Percentiles rank a stretch among this genome's conserved stretches.
These are phyloP conservation scores for Salix exigua DNA, from an alignment of 345 rosid genomes.

Conservation along the genomic window DNA sequence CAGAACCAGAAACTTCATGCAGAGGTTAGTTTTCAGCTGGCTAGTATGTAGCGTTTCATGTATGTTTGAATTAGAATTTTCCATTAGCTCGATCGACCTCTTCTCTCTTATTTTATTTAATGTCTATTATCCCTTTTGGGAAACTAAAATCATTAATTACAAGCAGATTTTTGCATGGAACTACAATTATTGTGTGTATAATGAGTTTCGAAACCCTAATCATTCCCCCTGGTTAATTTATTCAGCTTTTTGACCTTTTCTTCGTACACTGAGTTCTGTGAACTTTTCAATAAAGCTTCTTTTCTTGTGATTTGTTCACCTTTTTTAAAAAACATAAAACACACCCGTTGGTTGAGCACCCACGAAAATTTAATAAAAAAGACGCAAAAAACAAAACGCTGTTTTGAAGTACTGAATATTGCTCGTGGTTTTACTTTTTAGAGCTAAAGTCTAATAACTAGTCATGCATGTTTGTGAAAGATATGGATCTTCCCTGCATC, in stretches of 20 bases:
- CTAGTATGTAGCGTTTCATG: not conserved
- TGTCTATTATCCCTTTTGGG: not conserved
- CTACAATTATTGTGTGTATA: not conserved
- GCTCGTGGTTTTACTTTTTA: not conserved
- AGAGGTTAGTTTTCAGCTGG: conserved; percentile 40
- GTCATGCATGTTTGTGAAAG: conserved; percentile 3
- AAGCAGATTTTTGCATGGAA: conserved; percentile 8
- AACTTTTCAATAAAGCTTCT: conserved; percentile 17
- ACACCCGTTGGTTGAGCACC: not conserved
- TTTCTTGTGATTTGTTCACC: conserved; percentile 14
- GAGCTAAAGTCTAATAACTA: conserved; percentile 5
- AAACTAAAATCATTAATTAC: not conserved
- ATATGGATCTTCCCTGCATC: not conserved
- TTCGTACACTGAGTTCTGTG: conserved; percentile 15
- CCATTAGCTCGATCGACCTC: not conserved
- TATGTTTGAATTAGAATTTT: not conserved
- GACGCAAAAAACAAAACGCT: not conserved
- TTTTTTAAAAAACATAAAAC: not conserved
- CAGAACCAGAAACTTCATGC: conserved; percentile 84
- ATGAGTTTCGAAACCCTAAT: conserved; percentile 14
- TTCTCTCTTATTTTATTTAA: not conserved
- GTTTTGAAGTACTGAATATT: conserved; percentile 1
- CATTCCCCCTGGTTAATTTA: not conserved
- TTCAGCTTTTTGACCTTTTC: conserved; percentile 20
- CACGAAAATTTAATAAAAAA: not conserved